Evolutionary conservation across 1,139 yeast genomes (phyloP), one percentile per base, ranked within the genome.

Genomic region (Geotrichum restrictum): DNA sequence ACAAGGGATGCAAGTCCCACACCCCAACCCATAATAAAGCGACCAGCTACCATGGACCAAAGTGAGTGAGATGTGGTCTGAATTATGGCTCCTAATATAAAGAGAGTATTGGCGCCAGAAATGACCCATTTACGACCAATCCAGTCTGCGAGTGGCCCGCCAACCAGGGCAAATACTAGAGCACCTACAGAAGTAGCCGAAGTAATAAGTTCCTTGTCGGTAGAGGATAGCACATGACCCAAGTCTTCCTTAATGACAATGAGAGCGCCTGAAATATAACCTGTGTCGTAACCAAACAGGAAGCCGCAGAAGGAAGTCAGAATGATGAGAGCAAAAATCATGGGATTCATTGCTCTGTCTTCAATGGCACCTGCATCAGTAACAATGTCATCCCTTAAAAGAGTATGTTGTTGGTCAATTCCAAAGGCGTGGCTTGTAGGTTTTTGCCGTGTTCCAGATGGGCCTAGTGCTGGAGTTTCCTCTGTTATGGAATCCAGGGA

Each of bases 111-210:
- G 24, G 96, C 88, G 41, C 83, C 81, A 74, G 89, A 78, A 47
- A 91, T 76, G 49, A 88, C 85, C 52, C 83, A 81, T 66, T 85
- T 88, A 62, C 98, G 79, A 43, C 98, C 98, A 57, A 85, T 70
- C 44, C 79, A 65, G 65, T 91, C 96, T 42, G 96, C 96, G 46
- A 81, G 69, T 0, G 83, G 68, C 45, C 98, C 97, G 1, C 96
- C 93, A 33, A 81, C 58, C 10, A 85, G 56, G 2, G 96, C 83
- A 3, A 95, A 87, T 33, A 88, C 72, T 48, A 91, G 73, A 1
- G 98, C 98, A 53, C 98, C 98, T 32, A 91, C 74, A 1, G 97
- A 88, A 0, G 97, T 89, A 8, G 97, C 96, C n/a, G 96, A 85
- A 0, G 98, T 91, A 63, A 91, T 88, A 59, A 87, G 74, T 69